Evolutionary conservation across 208 protist genomes (phyloP), one percentile per base, ranked within the genome.

Genomic region (Phytomonas sp.): DNA sequence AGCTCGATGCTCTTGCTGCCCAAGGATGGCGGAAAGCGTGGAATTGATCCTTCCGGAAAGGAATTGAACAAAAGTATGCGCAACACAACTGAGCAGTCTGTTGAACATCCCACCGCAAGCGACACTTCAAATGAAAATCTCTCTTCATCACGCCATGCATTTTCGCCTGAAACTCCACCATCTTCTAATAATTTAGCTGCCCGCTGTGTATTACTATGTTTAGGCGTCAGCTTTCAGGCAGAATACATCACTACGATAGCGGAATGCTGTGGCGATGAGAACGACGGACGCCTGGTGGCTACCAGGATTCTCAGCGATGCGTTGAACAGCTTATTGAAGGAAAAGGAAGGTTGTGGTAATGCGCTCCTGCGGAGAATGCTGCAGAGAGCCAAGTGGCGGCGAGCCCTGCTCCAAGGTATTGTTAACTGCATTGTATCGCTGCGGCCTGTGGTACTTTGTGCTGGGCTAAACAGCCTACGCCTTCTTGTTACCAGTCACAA

Each of bases 361-460:
- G 60, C 66, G 31, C 66, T 84, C 66, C 77, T 92, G 62, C 77
- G 75, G 33, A 71, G 64, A 23, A 65, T 93, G 30, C 61, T 88
- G 13, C 37, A 62, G 17, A 40, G 30, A 13, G 32, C 67, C 29
- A 69, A 60, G n/a, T 93, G 87, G 90, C 74, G 80, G 33, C 70
- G 84, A 40, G 80, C 85, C n/a, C 75, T 99, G 31, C 83, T 88
- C 33, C 72, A 80, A 6, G 94, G 96, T 56, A 83, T 98, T 62
- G 72, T 98, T 15, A 92, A 89, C 67, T 97, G 97, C 77, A 70
- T 96, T 33, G 77, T 94, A 23, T 97, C 90, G 28, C 70, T 84
- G 34, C 73, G 95, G 37, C 80, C 88, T 23, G 78, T 67, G 23
- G 93, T 98, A 23, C 80, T 98, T n/a, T 81, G 93, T 26, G 78